Evolutionary conservation across 2,329 filamentous ascomycete species (phyloP).

Genomic region (Pseudogymnoascus sp.): DNA sequence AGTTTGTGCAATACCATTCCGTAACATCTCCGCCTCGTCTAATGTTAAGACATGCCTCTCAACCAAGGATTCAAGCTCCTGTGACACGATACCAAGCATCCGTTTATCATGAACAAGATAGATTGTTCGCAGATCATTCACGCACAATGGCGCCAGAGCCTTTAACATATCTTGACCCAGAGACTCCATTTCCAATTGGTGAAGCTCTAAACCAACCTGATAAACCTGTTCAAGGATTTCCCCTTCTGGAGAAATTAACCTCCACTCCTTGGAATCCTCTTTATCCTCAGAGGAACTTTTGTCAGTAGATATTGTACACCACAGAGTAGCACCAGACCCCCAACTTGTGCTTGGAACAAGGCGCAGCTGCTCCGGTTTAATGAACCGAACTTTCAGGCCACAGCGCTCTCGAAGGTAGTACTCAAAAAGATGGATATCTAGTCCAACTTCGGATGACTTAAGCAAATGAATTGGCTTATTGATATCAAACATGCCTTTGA

Average conservation of each 20-base stretch:
- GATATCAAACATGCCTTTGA: neutral
- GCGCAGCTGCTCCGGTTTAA: conserved; percentile 1
- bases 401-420: neutral
- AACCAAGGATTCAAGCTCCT: conserved; percentile 23
- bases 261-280: neutral
- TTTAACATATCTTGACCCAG: conserved; percentile 21
- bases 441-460: conserved; percentile 5
- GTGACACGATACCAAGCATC: conserved; percentile 28
- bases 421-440: conserved; percentile 10
- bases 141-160: conserved; percentile 22
- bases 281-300: neutral
- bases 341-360: neutral
- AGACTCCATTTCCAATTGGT: conserved; percentile 24
- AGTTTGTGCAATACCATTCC: conserved; percentile 19
- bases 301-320: neutral
- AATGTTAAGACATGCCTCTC: conserved; percentile 15
- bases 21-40: conserved; percentile 17
- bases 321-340: neutral
- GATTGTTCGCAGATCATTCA: conserved; percentile 28
- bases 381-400: neutral
- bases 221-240: conserved; percentile 21
- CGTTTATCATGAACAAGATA: conserved; percentile 28
- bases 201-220: conserved; percentile 25
- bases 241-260: conserved; percentile 10
- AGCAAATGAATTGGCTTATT: conserved; percentile 8